Percentiles rank a stretch among this genome's conserved stretches.
Evolutionary conservation across 768 basidiomycete species (phyloP).

Genomic region (Suillus bovinus): DNA sequence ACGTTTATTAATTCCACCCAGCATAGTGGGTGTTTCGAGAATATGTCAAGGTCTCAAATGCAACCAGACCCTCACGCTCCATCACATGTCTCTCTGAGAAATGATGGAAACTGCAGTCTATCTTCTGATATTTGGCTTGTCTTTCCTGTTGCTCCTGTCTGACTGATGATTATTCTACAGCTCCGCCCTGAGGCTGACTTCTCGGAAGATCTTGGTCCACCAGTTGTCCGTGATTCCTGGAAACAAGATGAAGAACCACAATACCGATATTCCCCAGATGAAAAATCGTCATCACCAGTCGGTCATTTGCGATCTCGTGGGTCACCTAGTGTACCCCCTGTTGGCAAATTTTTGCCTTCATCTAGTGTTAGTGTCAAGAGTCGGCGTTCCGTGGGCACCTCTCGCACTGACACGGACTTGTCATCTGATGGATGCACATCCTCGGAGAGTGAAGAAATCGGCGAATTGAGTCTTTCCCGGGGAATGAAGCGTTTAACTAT

Average conservation of each 20-base stretch:
- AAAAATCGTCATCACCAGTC: conserved; percentile 25
- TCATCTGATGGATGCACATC: conserved; percentile 30
- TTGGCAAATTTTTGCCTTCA: conserved; percentile 11
- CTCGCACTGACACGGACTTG: conserved; percentile 28
- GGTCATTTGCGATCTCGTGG: conserved; percentile 16
- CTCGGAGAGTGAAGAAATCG: conserved; percentile 38
- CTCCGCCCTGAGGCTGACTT: conserved; percentile 64
- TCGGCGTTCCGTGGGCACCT: conserved; percentile 22
- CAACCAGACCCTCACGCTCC: background rate
- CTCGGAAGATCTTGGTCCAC: conserved; percentile 61
- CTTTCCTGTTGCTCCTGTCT: background rate
- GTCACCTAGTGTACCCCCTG: conserved; percentile 12
- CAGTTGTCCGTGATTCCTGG: conserved; percentile 67
- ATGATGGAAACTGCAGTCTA: background rate
- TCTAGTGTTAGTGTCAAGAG: conserved; percentile 12
- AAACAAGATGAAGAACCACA: conserved; percentile 33
- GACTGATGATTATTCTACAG: conserved; percentile 34
- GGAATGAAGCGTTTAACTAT: conserved; percentile 39
- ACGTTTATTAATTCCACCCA: background rate
- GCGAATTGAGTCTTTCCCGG: conserved; percentile 40
- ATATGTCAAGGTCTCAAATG: background rate
- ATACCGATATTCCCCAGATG: conserved; percentile 16
- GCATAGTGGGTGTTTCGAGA: background rate
- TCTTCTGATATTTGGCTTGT: background rate
- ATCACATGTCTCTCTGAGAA: background rate